Evolutionary conservation across 805 yeast genomes (phyloP), one percentile per base, ranked within the genome.

Genomic region (Lipomyces yamadae): DNA sequence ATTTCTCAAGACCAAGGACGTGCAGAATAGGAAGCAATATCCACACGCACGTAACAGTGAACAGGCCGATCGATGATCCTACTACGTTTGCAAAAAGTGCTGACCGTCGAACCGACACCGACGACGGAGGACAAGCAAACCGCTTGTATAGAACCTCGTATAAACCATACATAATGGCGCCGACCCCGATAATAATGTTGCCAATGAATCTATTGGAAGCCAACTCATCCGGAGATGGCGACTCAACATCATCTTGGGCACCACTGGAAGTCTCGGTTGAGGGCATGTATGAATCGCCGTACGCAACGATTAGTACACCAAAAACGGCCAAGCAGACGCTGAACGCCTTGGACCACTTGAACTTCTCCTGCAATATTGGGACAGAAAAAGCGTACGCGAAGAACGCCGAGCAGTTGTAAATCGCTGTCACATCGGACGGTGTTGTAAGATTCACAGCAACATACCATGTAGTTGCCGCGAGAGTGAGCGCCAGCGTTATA

Each of bases 401-500:
- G 76, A 92, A 92, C 0, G 97, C 96, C 15, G 94, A 88, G 75
- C 95, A 91, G 79, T 92, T 91, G 79, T 91, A 92, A 67, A 91
- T 91, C 2, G 97, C 97, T 1, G 97, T 92, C 48, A 92, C 89
- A 73, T 92, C 97, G 2, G 91, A 83, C 0, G 96, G 91, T 35
- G 92, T 89, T 0, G 96, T 87, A 74, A 90, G 78, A 37, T 87
- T 82, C 86, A 92, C 90, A 10, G 97, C 89, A 18, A 90, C 83
- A 75, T 91, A 92, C 97, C 97, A 91, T 1, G 96, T 85, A 24
- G 85, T 80, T 1, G 96, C 97, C 0, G 96, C 97, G 1, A 86
- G 67, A 24, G 90, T 90, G 67, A 91, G 80, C 5, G 91, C 83
- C 7, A 84, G 37, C 2, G 89, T 82, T 37, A 89, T 78, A 2